Conservation (phyloP, 1,284 basidiomycete species). For the Sutorius eximius region DNA sequence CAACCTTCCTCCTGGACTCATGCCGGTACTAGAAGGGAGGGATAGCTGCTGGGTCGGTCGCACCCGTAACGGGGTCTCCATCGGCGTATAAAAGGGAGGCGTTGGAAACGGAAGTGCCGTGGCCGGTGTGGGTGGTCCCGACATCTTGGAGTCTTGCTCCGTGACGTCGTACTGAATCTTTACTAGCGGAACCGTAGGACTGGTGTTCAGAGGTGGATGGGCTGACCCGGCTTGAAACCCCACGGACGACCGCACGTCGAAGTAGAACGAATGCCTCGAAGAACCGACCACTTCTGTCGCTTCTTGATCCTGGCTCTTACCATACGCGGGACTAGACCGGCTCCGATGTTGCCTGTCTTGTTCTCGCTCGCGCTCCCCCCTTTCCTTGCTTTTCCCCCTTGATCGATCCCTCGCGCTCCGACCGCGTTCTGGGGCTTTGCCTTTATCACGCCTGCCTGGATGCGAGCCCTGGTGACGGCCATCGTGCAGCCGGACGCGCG, state of each 20-base stretch:
- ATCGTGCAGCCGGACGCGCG: constrained; percentile 73
- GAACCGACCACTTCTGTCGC: neutral
- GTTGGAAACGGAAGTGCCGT: constrained; percentile 26
- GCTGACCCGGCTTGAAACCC: neutral
- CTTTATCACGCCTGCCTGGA: constrained; percentile 24
- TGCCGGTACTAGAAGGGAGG: constrained; percentile 2
- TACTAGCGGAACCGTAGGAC: constrained; percentile 19
- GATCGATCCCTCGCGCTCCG: constrained; percentile 12
- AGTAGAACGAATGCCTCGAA: constrained; percentile 10
- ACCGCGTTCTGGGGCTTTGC: constrained; percentile 18
- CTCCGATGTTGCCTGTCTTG: constrained; percentile 21
- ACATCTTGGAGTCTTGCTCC: constrained; percentile 25
- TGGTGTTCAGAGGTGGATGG: neutral
- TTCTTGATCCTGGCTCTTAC: constrained; percentile 2
- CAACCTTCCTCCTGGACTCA: constrained; percentile 1
- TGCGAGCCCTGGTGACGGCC: constrained; percentile 33
- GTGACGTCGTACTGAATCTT: constrained; percentile 28
- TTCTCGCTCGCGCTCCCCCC: constrained; percentile 3
- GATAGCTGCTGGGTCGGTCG: constrained; percentile 7
- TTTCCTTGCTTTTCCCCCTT: constrained; percentile 7
- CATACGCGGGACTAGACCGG: constrained; percentile 23
- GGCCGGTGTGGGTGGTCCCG: constrained; percentile 24
- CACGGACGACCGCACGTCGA: constrained; percentile 5
- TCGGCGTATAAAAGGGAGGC: constrained; percentile 33
- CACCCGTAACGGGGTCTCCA: constrained; percentile 25